A percentile compares a stretch with the other conserved stretches of the same genome.
Evolutionary conservation across 176 grass and related monocot species (phyloP).

Genomic region (Thalia dealbata): DNA sequence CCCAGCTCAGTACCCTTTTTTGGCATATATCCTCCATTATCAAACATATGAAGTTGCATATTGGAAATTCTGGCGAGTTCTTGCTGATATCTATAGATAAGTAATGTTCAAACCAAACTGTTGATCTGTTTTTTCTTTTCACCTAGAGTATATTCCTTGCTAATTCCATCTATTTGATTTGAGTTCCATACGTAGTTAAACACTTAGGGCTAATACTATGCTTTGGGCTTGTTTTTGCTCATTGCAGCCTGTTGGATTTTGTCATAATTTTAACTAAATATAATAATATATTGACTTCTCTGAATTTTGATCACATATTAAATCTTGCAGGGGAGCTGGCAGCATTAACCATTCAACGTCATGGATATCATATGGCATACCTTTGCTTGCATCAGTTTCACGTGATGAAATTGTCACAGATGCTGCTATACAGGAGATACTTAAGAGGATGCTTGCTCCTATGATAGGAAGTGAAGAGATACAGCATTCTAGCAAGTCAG

Average conservation of each 20-base stretch:
- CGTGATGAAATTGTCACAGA: slow-evolving; percentile 55
- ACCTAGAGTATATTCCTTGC: slow-evolving; percentile 12
- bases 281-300: slow-evolving; percentile 8
- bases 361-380: slow-evolving; percentile 81
- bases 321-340: slow-evolving; percentile 51
- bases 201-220: background rate
- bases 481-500: slow-evolving; percentile 28
- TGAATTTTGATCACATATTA: background rate
- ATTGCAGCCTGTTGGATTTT: background rate
- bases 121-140: background rate
- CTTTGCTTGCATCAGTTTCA: slow-evolving; percentile 67
- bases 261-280: background rate
- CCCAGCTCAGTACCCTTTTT: background rate
- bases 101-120: background rate
- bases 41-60: background rate
- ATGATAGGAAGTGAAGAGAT: slow-evolving; percentile 52
- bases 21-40: background rate
- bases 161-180: slow-evolving; percentile 8
- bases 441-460: slow-evolving; percentile 55
- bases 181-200: slow-evolving; percentile 11
- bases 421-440: slow-evolving; percentile 56
- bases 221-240: no score
- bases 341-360: slow-evolving; percentile 31
- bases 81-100: background rate
- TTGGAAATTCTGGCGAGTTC: background rate